Evolutionary conservation across 169 alveolate genomes (phyloP).

Genomic region (Plasmodium blacklocki): DNA sequence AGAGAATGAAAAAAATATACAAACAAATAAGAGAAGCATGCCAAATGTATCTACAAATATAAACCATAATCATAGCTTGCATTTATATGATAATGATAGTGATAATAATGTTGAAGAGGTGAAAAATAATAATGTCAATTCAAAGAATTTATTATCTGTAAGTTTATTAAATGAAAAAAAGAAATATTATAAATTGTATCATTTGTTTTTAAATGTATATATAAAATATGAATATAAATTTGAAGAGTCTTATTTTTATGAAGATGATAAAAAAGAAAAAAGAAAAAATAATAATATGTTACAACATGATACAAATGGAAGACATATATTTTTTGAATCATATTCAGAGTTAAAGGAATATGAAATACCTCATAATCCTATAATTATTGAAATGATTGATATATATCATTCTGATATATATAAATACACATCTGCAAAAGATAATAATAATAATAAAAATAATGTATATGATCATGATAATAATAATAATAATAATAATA

Average conservation of each 20-base stretch:
- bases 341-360: slow-evolving; percentile 32
- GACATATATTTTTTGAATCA: slow-evolving; percentile 1
- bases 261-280: neutral
- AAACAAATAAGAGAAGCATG: too few relatives aligned
- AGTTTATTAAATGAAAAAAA: neutral
- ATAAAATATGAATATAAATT: slow-evolving; percentile 70
- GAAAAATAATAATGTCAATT: neutral
- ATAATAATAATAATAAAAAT: too few relatives aligned
- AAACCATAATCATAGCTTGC: too few relatives aligned
- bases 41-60: too few relatives aligned
- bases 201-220: slow-evolving; percentile 63
- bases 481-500: slow-evolving; percentile 8
- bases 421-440: neutral
- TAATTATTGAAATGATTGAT: slow-evolving; percentile 46
- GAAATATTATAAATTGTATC: slow-evolving; percentile 29
- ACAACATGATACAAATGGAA: neutral
- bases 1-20: too few relatives aligned
- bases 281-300: slow-evolving; percentile 13
- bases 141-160: neutral
- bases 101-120: neutral
- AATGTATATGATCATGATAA: too few relatives aligned
- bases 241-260: slow-evolving; percentile 36
- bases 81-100: neutral
- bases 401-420: slow-evolving; percentile 16
- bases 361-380: slow-evolving; percentile 6